Evolutionary conservation across 1,284 basidiomycete genomes (phyloP).

Genomic region (Cryptococcus amylolentus): DNA sequence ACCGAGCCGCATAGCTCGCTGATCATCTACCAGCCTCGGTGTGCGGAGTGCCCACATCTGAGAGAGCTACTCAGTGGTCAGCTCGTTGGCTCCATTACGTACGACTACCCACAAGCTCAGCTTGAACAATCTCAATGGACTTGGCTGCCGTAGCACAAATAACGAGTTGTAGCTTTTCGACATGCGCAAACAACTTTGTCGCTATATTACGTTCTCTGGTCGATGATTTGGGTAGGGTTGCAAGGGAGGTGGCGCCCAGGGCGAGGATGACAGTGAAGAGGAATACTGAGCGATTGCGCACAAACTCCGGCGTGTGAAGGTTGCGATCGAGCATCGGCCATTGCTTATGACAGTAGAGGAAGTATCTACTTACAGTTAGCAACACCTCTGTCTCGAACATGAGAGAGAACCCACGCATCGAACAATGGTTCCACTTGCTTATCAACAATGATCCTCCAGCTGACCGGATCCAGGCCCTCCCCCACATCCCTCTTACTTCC

Average conservation of each 20-base stretch:
- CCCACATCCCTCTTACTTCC: conserved; percentile 12
- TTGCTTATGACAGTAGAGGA: too few relatives aligned
- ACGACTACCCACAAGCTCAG: too few relatives aligned
- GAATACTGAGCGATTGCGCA: conserved; percentile 7
- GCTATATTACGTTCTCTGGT: conserved; percentile 3
- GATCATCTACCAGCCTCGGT: conserved; percentile 11
- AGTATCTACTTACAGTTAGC: too few relatives aligned
- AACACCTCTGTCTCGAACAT: too few relatives aligned
- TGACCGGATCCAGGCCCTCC: conserved; percentile 6
- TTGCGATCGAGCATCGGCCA: too few relatives aligned
- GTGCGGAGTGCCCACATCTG: conserved; percentile 11
- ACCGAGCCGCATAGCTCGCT: conserved; percentile 6
- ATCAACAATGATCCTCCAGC: conserved; percentile 7
- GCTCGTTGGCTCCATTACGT: not conserved
- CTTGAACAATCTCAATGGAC: conserved; percentile 3
- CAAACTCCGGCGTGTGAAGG: not conserved
- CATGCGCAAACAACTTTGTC: conserved; percentile 5
- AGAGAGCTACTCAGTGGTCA: conserved; percentile 1
- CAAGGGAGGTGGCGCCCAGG: conserved; percentile 5
- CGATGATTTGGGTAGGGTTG: conserved; percentile 2
- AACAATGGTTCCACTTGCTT: not conserved
- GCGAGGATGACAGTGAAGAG: conserved; percentile 11
- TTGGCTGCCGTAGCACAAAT: conserved; percentile 9
- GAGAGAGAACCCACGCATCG: too few relatives aligned
- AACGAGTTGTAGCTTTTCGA: conserved; percentile 13